Conservation (phyloP, 2,329 filamentous ascomycete genomes). For the Sporothrix sp. region DNA sequence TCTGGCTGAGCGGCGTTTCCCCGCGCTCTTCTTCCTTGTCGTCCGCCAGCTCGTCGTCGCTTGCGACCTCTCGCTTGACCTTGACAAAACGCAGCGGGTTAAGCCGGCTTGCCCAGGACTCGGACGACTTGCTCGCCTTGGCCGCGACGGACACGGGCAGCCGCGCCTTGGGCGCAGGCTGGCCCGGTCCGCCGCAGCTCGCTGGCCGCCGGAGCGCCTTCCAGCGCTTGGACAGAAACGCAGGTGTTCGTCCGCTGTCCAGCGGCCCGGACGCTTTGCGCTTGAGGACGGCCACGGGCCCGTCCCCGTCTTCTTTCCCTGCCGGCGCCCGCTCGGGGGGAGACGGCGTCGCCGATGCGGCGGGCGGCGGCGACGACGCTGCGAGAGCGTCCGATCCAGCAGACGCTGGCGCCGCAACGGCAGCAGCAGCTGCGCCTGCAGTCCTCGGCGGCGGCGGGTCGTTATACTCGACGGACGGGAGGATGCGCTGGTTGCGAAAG, state of each 20-base stretch:
- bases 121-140: too few relatives aligned
- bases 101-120: neutral
- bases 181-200: neutral
- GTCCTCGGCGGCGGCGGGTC: neutral
- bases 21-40: neutral
- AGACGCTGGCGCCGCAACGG: neutral
- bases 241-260: constrained; percentile 2
- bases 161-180: too few relatives aligned
- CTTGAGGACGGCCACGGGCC: too few relatives aligned
- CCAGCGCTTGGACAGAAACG: constrained; percentile 5
- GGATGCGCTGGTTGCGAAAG: constrained; percentile 4
- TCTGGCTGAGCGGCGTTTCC: neutral
- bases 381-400: neutral
- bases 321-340: neutral
- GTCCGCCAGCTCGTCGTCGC: neutral
- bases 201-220: neutral
- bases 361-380: neutral
- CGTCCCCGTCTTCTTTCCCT: too few relatives aligned
- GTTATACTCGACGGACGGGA: constrained; percentile 2
- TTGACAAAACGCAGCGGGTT: neutral
- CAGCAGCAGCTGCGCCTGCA: neutral
- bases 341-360: neutral
- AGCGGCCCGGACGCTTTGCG: constrained; percentile 1
- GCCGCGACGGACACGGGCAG: neutral
- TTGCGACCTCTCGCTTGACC: constrained; percentile 3